A percentile compares a stretch with the other conserved stretches of the same genome.
These are phyloP conservation scores for Aspergillus ibericus DNA, from an alignment of 2,329 filamentous ascomycete species.

Conservation along the genomic window DNA sequence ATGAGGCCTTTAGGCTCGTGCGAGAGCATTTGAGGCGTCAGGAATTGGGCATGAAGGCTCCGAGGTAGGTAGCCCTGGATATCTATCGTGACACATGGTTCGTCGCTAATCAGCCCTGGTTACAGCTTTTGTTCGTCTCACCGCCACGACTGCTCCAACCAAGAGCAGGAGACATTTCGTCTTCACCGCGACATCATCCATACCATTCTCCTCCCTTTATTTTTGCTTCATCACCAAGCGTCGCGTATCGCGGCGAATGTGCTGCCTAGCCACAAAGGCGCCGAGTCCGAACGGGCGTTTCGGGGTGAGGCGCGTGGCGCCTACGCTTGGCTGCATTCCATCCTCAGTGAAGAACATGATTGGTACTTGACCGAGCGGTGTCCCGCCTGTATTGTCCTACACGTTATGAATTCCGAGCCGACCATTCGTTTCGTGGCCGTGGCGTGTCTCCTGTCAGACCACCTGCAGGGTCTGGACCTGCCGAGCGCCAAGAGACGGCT, in stretches of 20 bases:
- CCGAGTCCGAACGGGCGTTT: conserved; percentile 60
- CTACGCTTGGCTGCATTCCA: conserved; percentile 61
- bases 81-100: neutral
- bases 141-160: conserved; percentile 29
- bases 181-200: conserved; percentile 61
- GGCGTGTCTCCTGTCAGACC: conserved; percentile 42
- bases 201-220: conserved; percentile 58
- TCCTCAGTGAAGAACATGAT: conserved; percentile 57
- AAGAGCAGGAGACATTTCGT: conserved; percentile 40
- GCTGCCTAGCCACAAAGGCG: conserved; percentile 48
- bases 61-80: conserved; percentile 25
- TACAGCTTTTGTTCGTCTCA: conserved; percentile 40
- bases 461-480: conserved; percentile 29
- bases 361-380: conserved; percentile 60
- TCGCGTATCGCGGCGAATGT: conserved; percentile 52
- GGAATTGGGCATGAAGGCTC: conserved; percentile 36
- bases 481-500: conserved; percentile 19
- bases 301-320: conserved; percentile 57
- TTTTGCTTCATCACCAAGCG: conserved; percentile 58
- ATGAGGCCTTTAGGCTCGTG: conserved; percentile 36
- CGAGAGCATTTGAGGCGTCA: conserved; percentile 37
- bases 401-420: conserved; percentile 47
- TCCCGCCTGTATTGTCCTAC: conserved; percentile 48
- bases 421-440: conserved; percentile 46
- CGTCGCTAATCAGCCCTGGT: conserved; percentile 10